These are phyloP conservation scores for Talaromyces sp. DNA, from an alignment of 2,329 filamentous ascomycete species.

Conservation along the genomic window DNA sequence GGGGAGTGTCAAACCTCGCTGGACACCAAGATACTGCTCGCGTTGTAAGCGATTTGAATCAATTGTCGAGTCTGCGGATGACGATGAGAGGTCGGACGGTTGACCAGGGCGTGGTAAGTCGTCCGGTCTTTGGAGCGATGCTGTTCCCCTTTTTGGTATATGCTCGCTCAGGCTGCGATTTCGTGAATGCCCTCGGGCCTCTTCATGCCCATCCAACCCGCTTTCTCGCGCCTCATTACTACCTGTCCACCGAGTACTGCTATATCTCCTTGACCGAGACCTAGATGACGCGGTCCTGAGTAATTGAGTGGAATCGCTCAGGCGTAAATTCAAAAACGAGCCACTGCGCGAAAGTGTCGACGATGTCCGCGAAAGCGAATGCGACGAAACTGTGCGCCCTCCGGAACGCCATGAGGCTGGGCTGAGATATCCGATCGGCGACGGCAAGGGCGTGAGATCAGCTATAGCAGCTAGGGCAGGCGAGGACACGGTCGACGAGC, in stretches of 20 bases:
- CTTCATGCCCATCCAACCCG: slow-evolving; percentile 24
- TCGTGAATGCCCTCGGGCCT: slow-evolving; percentile 50
- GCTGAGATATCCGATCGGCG: slow-evolving; percentile 56
- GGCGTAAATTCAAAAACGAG: slow-evolving; percentile 31
- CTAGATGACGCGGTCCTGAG: slow-evolving; percentile 28
- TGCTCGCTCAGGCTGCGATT: slow-evolving; percentile 90
- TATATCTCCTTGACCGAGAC: slow-evolving; percentile 36
- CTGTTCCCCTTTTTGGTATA: slow-evolving; percentile 63
- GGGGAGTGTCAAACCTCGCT: slow-evolving; percentile 63
- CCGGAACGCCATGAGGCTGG: slow-evolving; percentile 42
- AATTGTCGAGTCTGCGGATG: slow-evolving; percentile 41
- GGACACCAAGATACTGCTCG: slow-evolving; percentile 73
- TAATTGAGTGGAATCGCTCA: slow-evolving; percentile 34
- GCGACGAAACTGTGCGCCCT: slow-evolving; percentile 57
- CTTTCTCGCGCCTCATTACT: slow-evolving; percentile 20
- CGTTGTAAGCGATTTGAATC: slow-evolving; percentile 54
- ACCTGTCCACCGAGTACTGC: slow-evolving; percentile 30
- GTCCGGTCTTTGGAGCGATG: slow-evolving; percentile 63
- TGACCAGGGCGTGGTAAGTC: slow-evolving; percentile 61
- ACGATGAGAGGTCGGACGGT: slow-evolving; percentile 42
- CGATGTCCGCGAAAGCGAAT: slow-evolving; percentile 39
- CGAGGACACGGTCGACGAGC: slow-evolving; percentile 60
- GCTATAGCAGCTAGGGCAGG: slow-evolving; percentile 70
- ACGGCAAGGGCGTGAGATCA: slow-evolving; percentile 73
- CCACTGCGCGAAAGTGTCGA: slow-evolving; percentile 37